Evolutionary conservation across 2,329 filamentous ascomycete species (phyloP).

Genomic region (Aplosporella prunicola): DNA sequence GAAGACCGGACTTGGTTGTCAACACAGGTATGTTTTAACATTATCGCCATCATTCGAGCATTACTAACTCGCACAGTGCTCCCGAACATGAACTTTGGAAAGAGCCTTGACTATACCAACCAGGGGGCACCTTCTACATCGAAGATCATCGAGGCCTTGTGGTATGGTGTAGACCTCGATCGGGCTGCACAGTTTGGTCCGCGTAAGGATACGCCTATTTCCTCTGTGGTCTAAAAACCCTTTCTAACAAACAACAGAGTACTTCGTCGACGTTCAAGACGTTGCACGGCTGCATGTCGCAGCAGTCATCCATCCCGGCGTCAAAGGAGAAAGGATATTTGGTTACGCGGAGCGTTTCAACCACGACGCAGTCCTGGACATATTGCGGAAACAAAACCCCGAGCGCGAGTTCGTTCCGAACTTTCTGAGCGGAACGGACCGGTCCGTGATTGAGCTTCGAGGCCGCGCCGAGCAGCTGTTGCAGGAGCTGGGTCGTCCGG

Average conservation of each 20-base stretch:
- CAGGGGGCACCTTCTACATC: constrained; percentile 15
- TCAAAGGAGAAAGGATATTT: constrained; percentile 14
- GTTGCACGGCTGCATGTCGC: constrained; percentile 17
- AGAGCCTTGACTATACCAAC: constrained; percentile 11
- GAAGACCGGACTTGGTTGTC: constrained; percentile 31
- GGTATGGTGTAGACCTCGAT: too few relatives aligned
- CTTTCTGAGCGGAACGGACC: constrained; percentile 4
- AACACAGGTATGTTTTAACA: constrained; percentile 21
- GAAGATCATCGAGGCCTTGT: constrained; percentile 10
- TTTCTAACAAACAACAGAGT: constrained; percentile 5
- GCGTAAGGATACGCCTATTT: too few relatives aligned
- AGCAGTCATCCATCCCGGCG: constrained; percentile 13
- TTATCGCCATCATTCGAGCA: too few relatives aligned
- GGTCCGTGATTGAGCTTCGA: constrained; percentile 1
- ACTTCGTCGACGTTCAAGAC: constrained; percentile 16
- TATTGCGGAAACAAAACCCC: constrained; percentile 9
- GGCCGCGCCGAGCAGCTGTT: constrained; percentile 4
- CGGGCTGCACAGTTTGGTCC: too few relatives aligned
- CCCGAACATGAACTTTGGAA: constrained; percentile 13
- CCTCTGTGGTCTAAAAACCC: neutral
- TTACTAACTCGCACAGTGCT: constrained; percentile 1
- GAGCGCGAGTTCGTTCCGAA: constrained; percentile 2
- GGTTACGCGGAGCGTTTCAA: constrained; percentile 12
- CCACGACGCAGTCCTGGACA: constrained; percentile 13
- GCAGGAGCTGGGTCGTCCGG: constrained; percentile 4